These are phyloP conservation scores for Picochlorum sp. DNA, from an alignment of 139 green algal species.

Conservation along the genomic window DNA sequence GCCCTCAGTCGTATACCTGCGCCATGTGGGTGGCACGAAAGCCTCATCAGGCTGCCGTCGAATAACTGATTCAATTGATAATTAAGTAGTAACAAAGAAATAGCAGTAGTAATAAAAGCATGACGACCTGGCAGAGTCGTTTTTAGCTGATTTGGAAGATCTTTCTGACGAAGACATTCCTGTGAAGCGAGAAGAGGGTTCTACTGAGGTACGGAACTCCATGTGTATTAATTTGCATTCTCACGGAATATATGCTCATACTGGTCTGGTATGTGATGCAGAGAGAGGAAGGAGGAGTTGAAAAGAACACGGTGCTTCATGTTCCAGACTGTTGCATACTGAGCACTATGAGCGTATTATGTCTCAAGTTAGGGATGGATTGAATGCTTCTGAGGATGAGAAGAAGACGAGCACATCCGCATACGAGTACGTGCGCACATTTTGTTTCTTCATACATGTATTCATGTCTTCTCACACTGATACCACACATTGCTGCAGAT, in stretches of 20 bases:
- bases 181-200: background rate
- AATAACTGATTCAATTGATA: no score
- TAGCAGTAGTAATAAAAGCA: slow-evolving; percentile 8
- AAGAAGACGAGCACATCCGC: slow-evolving; percentile 4
- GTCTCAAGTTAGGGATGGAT: slow-evolving; percentile 14
- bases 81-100: no score
- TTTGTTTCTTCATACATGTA: background rate
- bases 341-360: slow-evolving; percentile 42
- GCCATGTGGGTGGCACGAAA: slow-evolving; percentile 4
- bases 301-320: no score
- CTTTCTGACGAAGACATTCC: slow-evolving; percentile 64
- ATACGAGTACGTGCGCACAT: slow-evolving; percentile 11
- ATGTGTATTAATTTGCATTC: background rate
- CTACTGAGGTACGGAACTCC: background rate
- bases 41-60: background rate
- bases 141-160: slow-evolving; percentile 93
- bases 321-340: no score
- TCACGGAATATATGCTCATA: background rate
- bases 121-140: slow-evolving; percentile 86
- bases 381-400: background rate
- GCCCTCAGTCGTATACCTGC: slow-evolving; percentile 4
- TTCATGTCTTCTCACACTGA: background rate
- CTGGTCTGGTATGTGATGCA: no score
- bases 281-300: no score
- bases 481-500: slow-evolving; percentile 19